Evolutionary conservation across 805 yeast species (phyloP).

Genomic region (Saccharomycopsis sp.): DNA sequence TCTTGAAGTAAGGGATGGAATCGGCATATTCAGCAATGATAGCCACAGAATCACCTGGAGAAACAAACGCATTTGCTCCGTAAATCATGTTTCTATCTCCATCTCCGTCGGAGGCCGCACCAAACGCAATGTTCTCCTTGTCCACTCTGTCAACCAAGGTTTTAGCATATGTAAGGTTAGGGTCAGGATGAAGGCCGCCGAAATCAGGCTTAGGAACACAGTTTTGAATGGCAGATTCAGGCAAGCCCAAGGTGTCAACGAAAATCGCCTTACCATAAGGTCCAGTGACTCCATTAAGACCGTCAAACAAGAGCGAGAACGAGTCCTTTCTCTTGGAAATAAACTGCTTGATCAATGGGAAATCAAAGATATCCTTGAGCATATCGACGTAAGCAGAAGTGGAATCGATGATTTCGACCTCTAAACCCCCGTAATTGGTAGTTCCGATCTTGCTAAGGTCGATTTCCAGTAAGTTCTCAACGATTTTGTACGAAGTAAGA

Average conservation of each 20-base stretch:
- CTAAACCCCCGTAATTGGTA: constrained; percentile 43
- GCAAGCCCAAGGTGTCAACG: constrained; percentile 76
- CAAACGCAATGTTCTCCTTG: constrained; percentile 72
- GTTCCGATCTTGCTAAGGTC: constrained; percentile 58
- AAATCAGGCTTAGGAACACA: constrained; percentile 78
- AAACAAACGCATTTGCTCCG: constrained; percentile 89
- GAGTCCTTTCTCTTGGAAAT: constrained; percentile 45
- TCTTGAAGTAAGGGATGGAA: constrained; percentile 87
- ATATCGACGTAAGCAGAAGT: constrained; percentile 70
- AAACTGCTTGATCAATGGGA: constrained; percentile 69
- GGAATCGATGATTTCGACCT: constrained; percentile 77
- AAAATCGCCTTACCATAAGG: constrained; percentile 88
- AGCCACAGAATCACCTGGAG: constrained; percentile 98
- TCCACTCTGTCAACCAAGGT: constrained; percentile 87
- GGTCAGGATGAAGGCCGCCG: constrained; percentile 98
- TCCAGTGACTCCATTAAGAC: constrained; percentile 93
- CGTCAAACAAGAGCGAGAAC: constrained; percentile 79
- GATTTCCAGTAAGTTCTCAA: constrained; percentile 52
- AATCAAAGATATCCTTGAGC: constrained; percentile 83
- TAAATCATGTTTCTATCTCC: constrained; percentile 99
- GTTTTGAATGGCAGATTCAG: constrained; percentile 68
- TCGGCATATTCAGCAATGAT: constrained; percentile 90
- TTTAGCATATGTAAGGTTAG: constrained; percentile 89
- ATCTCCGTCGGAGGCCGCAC: constrained; percentile 99
- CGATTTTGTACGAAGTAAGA: constrained; percentile 54